Evolutionary conservation across 2,329 filamentous ascomycete species (phyloP).

Genomic region (Colletotrichum sojae): DNA sequence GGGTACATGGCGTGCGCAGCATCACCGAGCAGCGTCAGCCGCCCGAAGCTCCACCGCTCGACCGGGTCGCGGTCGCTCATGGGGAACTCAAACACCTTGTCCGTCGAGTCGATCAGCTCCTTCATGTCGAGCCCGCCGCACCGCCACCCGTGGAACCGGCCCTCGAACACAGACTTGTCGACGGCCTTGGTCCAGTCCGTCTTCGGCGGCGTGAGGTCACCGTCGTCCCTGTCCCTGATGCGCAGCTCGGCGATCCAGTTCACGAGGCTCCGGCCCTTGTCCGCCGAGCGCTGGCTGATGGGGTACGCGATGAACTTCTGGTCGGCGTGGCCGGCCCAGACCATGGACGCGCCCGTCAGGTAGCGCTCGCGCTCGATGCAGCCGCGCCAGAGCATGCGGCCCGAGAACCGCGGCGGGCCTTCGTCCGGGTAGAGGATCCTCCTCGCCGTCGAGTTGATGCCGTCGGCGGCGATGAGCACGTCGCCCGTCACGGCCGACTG

Average conservation of each 20-base stretch:
- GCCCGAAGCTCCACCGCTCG: conserved; percentile 41
- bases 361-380: conserved; percentile 28
- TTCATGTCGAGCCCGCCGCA: conserved; percentile 25
- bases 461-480: conserved; percentile 31
- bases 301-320: conserved; percentile 37
- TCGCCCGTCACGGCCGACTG: conserved; percentile 17
- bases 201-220: conserved; percentile 21
- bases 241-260: conserved; percentile 37
- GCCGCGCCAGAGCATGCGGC: conserved; percentile 33
- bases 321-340: conserved; percentile 34
- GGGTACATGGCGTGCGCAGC: conserved; percentile 43
- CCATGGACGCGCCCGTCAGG: conserved; percentile 30
- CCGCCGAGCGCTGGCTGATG: conserved; percentile 25
- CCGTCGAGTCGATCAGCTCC: conserved; percentile 21
- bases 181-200: conserved; percentile 29
- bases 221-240: conserved; percentile 17
- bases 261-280: conserved; percentile 25
- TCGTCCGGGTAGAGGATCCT: conserved; percentile 22
- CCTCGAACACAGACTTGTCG: conserved; percentile 29
- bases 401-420: conserved; percentile 27
- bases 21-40: conserved; percentile 41
- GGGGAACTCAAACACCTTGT: conserved; percentile 32
- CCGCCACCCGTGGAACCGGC: conserved; percentile 14
- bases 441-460: conserved; percentile 34
- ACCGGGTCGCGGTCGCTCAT: conserved; percentile 41